Evolutionary conservation across 495 filamentous ascomycete genomes (phyloP), one percentile per base, ranked within the genome.

Genomic region (Aspergillus nidulans): DNA sequence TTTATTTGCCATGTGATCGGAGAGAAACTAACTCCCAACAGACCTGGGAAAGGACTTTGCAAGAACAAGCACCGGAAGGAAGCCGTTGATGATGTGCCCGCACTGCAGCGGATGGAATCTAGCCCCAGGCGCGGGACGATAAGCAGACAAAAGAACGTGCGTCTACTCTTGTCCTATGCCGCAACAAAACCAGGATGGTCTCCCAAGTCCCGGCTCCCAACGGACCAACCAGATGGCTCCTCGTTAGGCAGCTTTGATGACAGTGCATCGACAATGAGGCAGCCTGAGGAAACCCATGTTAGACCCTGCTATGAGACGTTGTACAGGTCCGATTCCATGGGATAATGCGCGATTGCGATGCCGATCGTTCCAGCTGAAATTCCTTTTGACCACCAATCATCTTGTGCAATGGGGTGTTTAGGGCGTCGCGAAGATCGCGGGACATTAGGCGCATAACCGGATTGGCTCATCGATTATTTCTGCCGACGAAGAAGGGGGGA

Each of bases 341-440:
- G 28, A 59, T 56, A 12, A 12, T 52, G 30, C 36, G 45, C 45
- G 59, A 61, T 49, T 57, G 50, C 50, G 36, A 34, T 48, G 56
- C 53, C 47, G 63, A 65, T 65, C 59, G 55, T 57, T 58, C 21
- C 53, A 49, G 53, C 53, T 56, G 43, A 51, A 53, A 52, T 58
- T 52, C 49, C 6, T 43, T 18, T 12, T 15, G 18, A 25, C 30
- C 32, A 42, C 60, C 60, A 63, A 63, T 63, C 56, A 59, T 21
- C 28, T 39, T 36, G 26, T 24, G 41, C 44, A 34, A 46, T 52
- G 28, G 48, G 49, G 13, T 42, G 28, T 53, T 47, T 56, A 30
- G 45, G 41, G 44, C 36, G 26, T 53, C 45, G 32, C 18, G 40
- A 12, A 15, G 9, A 43, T 24, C 13, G 32, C 21, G 19, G 45